Evolutionary conservation across 805 yeast species (phyloP).

Genomic region (Candida taoyuanica): DNA sequence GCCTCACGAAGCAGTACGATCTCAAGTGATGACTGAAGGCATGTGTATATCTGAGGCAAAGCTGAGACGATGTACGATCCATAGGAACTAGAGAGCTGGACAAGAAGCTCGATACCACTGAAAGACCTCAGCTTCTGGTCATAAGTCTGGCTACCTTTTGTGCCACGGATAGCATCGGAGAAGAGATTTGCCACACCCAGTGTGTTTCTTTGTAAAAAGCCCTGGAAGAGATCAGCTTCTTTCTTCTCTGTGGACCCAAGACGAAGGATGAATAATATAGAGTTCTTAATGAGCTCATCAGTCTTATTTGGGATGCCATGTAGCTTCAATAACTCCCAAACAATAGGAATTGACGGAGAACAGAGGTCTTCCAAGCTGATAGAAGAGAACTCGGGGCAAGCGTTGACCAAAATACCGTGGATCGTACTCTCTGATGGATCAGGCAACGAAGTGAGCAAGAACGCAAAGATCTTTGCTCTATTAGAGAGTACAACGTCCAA

Average conservation of each 20-base stretch:
- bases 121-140: conserved; percentile 68
- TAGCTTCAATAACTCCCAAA: conserved; percentile 42
- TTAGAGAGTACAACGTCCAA: conserved; percentile 44
- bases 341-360: conserved; percentile 22
- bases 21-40: conserved; percentile 76
- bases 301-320: conserved; percentile 35
- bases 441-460: conserved; percentile 47
- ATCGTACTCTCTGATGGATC: conserved; percentile 46
- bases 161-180: conserved; percentile 73
- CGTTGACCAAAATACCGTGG: conserved; percentile 47
- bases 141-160: conserved; percentile 65
- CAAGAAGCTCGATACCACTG: conserved; percentile 66
- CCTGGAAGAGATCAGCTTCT: conserved; percentile 29
- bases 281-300: conserved; percentile 26
- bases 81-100: conserved; percentile 36
- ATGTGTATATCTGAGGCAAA: conserved; percentile 80
- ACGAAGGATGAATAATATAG: conserved; percentile 38
- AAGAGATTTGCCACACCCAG: conserved; percentile 75
- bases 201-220: conserved; percentile 51
- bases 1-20: conserved; percentile 52
- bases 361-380: conserved; percentile 27
- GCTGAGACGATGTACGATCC: conserved; percentile 58
- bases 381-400: conserved; percentile 42
- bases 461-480: conserved; percentile 52
- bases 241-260: conserved; percentile 14